A percentile compares a stretch with the other conserved stretches of the same genome.
These are phyloP conservation scores for Stagonosporopsis tanaceti DNA, from an alignment of 2,329 filamentous ascomycete species.

Conservation along the genomic window DNA sequence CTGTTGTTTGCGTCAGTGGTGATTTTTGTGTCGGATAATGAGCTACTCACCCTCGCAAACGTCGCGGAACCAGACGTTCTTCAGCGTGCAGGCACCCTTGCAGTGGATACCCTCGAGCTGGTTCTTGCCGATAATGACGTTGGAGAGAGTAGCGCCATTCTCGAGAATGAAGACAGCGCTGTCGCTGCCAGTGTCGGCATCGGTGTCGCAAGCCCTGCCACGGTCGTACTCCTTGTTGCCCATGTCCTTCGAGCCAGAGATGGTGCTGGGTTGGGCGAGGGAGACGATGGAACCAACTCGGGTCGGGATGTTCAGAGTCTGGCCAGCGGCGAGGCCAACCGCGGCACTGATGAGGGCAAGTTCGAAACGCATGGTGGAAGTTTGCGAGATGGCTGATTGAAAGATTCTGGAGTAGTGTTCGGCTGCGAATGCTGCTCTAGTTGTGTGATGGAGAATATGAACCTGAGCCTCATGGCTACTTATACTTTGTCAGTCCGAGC, in stretches of 20 bases:
- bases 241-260: slow-evolving; percentile 19
- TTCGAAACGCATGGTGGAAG: slow-evolving; percentile 12
- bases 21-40: neutral
- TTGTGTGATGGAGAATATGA: neutral
- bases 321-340: slow-evolving; percentile 33
- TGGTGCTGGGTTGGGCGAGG: slow-evolving; percentile 27
- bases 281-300: slow-evolving; percentile 34
- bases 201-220: slow-evolving; percentile 18
- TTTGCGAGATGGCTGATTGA: too few relatives aligned
- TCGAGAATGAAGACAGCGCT: slow-evolving; percentile 60
- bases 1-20: neutral
- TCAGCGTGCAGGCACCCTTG: slow-evolving; percentile 54
- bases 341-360: slow-evolving; percentile 37
- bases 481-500: neutral
- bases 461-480: neutral
- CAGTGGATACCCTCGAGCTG: slow-evolving; percentile 60
- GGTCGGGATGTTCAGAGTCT: slow-evolving; percentile 39
- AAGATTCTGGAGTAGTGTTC: neutral
- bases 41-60: slow-evolving; percentile 31
- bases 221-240: slow-evolving; percentile 23
- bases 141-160: slow-evolving; percentile 57
- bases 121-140: slow-evolving; percentile 60
- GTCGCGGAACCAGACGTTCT: slow-evolving; percentile 25
- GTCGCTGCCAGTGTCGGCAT: slow-evolving; percentile 20
- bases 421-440: neutral